Percentiles rank a stretch among this genome's conserved stretches.
These are phyloP conservation scores for Lactarius hengduanensis DNA, from an alignment of 768 basidiomycete genomes.

Conservation along the genomic window DNA sequence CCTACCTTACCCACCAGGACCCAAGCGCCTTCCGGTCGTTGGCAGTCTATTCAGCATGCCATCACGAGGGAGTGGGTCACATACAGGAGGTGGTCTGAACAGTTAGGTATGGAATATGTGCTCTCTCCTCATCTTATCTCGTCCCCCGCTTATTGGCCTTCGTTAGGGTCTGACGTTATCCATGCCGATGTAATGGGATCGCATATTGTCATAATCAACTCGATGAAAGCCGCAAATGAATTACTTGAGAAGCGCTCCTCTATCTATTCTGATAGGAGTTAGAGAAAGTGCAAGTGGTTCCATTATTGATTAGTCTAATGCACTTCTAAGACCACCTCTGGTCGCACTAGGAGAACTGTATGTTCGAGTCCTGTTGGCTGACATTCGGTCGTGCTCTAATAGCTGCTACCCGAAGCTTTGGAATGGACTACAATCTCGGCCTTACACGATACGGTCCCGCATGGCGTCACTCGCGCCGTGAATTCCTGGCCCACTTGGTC, in stretches of 20 bases:
- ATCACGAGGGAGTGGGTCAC: not conserved
- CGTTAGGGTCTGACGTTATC: not conserved
- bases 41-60: not conserved
- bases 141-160: not conserved
- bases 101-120: not conserved
- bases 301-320: too few species aligned
- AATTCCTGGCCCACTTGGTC: not conserved
- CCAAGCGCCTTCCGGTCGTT: not conserved
- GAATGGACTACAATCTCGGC: not conserved
- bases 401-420: not conserved
- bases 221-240: not conserved
- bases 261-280: slow-evolving; percentile 3
- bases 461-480: not conserved
- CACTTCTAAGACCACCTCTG: not conserved
- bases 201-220: not conserved
- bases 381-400: not conserved
- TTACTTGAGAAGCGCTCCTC: not conserved
- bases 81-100: not conserved
- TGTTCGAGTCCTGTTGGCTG: not conserved
- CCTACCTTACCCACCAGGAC: not conserved
- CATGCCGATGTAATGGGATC: not conserved
- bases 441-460: not conserved
- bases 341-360: not conserved
- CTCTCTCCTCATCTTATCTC: not conserved
- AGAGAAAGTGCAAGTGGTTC: not conserved